Base-by-base conservation (phyloP, 2,329 filamentous ascomycete species). In the Talaromyces sp. region DNA sequence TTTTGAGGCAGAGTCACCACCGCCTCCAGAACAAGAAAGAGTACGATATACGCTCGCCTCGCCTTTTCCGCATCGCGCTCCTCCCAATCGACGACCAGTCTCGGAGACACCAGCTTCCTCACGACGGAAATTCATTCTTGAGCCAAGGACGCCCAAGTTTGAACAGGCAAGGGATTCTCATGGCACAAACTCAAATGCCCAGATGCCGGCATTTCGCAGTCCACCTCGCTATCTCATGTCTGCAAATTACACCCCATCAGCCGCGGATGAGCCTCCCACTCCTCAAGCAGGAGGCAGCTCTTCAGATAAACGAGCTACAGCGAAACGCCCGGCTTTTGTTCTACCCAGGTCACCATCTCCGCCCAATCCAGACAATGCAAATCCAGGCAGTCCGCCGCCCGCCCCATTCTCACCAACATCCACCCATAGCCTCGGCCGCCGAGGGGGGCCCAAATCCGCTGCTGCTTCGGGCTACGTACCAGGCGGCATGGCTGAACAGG, bases 401-500 rank as follows among this genome's bases (percentile, higher is more conserved):
- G 68, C 70, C 0, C 72, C 72, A 0, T 76, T 75, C 58, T 76
- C 74, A 0, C 74, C 74, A 5, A 70, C 71, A 0, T 72, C 71
- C 14, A 69, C 66, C 35, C 66, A 69, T 0, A 61, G 35, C 38
- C 31, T 73, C 3, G 66, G 64, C 12, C 68, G 73, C 6, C 68
- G 69, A n/a, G 72, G 74, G 9, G 64, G 70, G 19, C 51, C 59
- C 1, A 51, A 54, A 32, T 31, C 59, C 63, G 1, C 68, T 65
- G 60, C 59, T n/a, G 63, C 60, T 1, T 65, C 65, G 11, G 64
- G 59, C 6, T 77, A 75, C 63, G 52, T 72, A 0, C 67, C 73
- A 1, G 74, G 71, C 6, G 75, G 75, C 5, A 75, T 77, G 71
- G 75, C 75, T 8, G 68, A 74, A 0, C 69, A 75, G 56, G 70